phyloP scores from a whole-genome alignment of 257 asterid genomes.

The Rehmannia glutinosa region DNA sequence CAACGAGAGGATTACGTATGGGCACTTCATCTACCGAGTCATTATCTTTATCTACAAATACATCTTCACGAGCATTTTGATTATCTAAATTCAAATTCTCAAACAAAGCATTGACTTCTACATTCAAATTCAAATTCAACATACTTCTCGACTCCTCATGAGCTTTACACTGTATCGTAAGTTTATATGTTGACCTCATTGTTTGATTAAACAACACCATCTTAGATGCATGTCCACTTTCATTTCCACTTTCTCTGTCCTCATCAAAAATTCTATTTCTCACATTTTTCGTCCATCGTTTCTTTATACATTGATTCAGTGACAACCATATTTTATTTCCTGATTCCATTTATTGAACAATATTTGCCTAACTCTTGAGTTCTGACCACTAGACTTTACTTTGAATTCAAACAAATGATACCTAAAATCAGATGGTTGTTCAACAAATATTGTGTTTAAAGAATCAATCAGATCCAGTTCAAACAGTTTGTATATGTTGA shows the following conservation, averaged over 20 bases:
- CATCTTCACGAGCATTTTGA: not conserved
- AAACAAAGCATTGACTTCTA: not conserved
- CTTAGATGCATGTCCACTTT: not conserved
- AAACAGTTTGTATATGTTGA: not conserved
- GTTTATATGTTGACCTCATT: slow-evolving; percentile 3
- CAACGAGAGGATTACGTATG: not conserved
- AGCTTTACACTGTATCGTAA: not conserved
- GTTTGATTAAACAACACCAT: slow-evolving; percentile 6
- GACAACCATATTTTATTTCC: not conserved
- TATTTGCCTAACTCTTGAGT: not conserved
- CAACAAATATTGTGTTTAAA: not conserved
- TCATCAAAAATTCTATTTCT: not conserved
- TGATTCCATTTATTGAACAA: not conserved
- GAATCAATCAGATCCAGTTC: not conserved
- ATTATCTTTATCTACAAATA: not conserved
- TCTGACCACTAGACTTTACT: not conserved
- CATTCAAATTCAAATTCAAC: not conserved
- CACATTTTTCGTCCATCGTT: not conserved
- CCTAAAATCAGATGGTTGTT: not conserved
- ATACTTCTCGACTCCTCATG: not conserved
- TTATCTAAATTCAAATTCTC: not conserved
- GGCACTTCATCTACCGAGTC: not conserved
- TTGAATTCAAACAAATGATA: not conserved
- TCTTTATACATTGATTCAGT: not conserved
- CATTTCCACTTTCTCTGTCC: not conserved